Evolutionary conservation across 306 rosid species (phyloP).

Genomic region (Castanea sativa): DNA sequence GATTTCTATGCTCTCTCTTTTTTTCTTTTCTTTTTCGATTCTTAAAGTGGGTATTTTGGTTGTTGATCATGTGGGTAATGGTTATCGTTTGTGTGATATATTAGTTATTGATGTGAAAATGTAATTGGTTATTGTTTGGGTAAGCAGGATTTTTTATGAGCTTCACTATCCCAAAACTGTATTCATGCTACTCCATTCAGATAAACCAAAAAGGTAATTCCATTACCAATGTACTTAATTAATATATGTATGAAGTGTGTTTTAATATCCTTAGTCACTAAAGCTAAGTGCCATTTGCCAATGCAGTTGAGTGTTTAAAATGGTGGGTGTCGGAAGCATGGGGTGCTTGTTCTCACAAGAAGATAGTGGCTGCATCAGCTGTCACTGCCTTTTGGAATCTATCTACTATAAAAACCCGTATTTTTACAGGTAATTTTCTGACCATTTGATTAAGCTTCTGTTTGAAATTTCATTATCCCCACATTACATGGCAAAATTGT

Average conservation of each 20-base stretch:
- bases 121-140: not conserved
- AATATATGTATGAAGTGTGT: not conserved
- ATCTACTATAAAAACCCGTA: constrained; percentile 60
- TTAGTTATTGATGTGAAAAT: not conserved
- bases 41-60: not conserved
- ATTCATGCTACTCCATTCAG: constrained; percentile 58
- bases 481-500: not conserved
- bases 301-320: constrained; percentile 53
- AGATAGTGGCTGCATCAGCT: constrained; percentile 50
- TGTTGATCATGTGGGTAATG: not conserved
- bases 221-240: not conserved
- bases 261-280: constrained; percentile 7
- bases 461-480: not conserved
- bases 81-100: not conserved
- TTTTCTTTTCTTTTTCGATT: not conserved
- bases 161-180: constrained; percentile 79
- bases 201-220: constrained; percentile 60
- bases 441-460: not conserved
- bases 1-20: not conserved
- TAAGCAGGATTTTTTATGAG: constrained; percentile 68
- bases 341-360: constrained; percentile 81
- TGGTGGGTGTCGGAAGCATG: constrained; percentile 59
- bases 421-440: constrained; percentile 57
- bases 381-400: constrained; percentile 76
- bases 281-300: not conserved